Evolutionary conservation across 768 basidiomycete species (phyloP).

Genomic region (Lentinula edodes): DNA sequence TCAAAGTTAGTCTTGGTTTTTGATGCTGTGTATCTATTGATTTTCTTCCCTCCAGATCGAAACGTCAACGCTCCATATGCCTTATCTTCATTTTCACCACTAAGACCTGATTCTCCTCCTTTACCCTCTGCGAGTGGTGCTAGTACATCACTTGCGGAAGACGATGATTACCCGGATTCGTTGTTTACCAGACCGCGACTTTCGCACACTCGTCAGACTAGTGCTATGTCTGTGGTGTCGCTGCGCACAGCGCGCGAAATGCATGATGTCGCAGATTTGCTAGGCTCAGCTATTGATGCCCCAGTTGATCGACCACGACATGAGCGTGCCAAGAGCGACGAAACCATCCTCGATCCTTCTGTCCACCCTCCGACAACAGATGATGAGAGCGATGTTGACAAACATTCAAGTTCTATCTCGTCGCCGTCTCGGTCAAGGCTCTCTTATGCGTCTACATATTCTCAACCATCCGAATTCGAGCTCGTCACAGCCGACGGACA

Average conservation of each 20-base stretch:
- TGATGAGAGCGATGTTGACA: background rate
- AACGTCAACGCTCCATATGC: background rate
- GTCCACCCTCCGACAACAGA: background rate
- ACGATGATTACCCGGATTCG: constrained; percentile 11
- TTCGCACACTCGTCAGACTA: constrained; percentile 28
- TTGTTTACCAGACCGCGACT: constrained; percentile 12
- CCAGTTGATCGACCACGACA: constrained; percentile 8
- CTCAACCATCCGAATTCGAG: constrained; percentile 32
- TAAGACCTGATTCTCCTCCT: background rate
- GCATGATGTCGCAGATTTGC: constrained; percentile 42
- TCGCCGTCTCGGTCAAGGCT: constrained; percentile 9
- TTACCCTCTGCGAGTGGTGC: background rate
- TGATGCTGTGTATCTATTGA: background rate
- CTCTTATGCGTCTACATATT: constrained; percentile 13
- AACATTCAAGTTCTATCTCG: background rate
- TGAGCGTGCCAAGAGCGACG: constrained; percentile 14
- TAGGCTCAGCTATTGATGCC: constrained; percentile 27
- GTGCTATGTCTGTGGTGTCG: constrained; percentile 35
- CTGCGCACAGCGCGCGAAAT: constrained; percentile 40
- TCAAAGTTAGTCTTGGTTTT: constrained; percentile 8
- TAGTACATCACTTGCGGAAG: background rate
- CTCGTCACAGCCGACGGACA: constrained; percentile 16
- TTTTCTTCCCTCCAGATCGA: background rate
- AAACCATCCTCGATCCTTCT: constrained; percentile 4
- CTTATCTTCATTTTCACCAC: background rate